Evolutionary conservation across 73 alveolate species (phyloP).

Genomic region (Blepharisma stoltei): DNA sequence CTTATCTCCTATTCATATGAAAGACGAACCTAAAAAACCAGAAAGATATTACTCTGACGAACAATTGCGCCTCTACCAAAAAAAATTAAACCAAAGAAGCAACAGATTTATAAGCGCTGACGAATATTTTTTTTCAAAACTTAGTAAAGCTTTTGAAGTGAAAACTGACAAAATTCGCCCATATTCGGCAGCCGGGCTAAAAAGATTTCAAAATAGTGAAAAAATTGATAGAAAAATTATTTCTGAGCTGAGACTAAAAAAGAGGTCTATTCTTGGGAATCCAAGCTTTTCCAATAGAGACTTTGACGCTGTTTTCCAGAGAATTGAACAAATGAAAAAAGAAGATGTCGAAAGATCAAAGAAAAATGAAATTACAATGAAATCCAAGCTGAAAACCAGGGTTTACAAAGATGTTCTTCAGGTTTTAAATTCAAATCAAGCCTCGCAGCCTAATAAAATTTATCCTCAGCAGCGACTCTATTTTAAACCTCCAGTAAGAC

Average conservation of each 20-base stretch:
- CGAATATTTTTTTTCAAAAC: not conserved
- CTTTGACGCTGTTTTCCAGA: slow-evolving; percentile 6
- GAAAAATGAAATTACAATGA: not conserved
- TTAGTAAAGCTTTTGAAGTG: not conserved
- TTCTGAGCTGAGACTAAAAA: slow-evolving; percentile 21
- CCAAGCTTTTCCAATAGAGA: not conserved
- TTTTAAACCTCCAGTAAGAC: slow-evolving; percentile 10
- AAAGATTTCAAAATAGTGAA: not conserved
- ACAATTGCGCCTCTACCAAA: not conserved
- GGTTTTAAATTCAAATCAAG: not conserved
- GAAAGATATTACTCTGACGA: slow-evolving; percentile 4
- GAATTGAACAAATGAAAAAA: not conserved
- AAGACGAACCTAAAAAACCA: not conserved
- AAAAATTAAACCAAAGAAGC: not conserved
- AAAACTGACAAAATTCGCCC: not conserved
- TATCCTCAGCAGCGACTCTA: not conserved
- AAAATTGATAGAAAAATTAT: not conserved
- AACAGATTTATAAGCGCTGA: slow-evolving; percentile 18
- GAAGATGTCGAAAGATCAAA: not conserved
- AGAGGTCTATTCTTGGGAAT: not conserved
- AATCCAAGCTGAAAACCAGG: slow-evolving; percentile 16
- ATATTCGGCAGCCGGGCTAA: not conserved
- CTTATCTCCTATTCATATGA: too few species aligned
- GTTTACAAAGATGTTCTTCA: slow-evolving; percentile 8
- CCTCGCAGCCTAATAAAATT: not conserved